Conservation (phyloP, 306 rosid species). For the Vigna unguiculata region DNA sequence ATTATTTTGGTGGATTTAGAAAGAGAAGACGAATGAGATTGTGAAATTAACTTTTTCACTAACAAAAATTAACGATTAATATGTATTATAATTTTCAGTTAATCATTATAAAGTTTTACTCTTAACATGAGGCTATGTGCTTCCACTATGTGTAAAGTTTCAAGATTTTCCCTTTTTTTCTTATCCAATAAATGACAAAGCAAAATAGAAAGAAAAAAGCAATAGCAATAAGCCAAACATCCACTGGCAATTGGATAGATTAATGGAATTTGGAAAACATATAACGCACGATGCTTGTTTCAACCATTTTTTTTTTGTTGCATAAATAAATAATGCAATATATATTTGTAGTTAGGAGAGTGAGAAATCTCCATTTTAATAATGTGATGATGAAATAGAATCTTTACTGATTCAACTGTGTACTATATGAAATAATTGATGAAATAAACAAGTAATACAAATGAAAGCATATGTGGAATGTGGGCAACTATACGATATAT, state of each 20-base stretch:
- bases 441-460: neutral
- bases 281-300: neutral
- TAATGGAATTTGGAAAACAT: neutral
- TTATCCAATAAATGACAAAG: neutral
- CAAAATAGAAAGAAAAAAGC: neutral
- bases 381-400: neutral
- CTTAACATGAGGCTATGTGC: too few species aligned
- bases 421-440: neutral
- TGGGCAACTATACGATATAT: neutral
- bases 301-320: neutral
- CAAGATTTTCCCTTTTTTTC: neutral
- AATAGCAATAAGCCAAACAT: conserved; percentile 4
- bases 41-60: too few species aligned
- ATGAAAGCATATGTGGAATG: neutral
- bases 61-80: too few species aligned
- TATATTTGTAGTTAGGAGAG: neutral
- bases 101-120: too few species aligned
- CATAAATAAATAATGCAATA: neutral
- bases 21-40: too few species aligned
- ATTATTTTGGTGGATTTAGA: too few species aligned
- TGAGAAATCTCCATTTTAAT: neutral
- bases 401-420: neutral
- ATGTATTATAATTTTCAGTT: too few species aligned
- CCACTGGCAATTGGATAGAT: neutral
- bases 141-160: neutral